Evolutionary conservation across 192 early-diverging fungal genomes (phyloP).

Genomic region (Entrophospora sp.): DNA sequence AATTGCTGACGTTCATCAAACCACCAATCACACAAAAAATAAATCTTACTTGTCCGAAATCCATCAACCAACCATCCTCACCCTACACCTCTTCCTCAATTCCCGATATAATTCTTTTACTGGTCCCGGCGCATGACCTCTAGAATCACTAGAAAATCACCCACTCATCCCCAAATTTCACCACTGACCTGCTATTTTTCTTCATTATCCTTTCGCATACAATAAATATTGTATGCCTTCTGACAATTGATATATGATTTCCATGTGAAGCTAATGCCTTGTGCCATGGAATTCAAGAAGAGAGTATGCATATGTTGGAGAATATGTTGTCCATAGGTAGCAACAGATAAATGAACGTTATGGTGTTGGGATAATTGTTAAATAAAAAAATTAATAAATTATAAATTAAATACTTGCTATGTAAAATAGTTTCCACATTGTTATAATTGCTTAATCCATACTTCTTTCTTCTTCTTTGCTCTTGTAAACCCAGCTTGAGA

Average conservation of each 20-base stretch:
- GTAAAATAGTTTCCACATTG: neutral
- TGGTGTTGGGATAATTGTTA: too few relatives aligned
- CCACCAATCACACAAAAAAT: neutral
- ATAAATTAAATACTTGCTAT: too few relatives aligned
- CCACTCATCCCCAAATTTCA: neutral
- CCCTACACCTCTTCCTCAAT: neutral
- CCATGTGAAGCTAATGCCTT: neutral
- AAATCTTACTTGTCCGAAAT: neutral
- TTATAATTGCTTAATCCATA: neutral
- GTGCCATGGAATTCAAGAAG: neutral
- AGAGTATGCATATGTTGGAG: too few relatives aligned
- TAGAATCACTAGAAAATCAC: neutral
- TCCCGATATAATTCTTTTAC: neutral
- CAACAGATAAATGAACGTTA: too few relatives aligned
- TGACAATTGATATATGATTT: neutral
- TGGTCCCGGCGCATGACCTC: neutral
- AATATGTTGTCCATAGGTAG: too few relatives aligned
- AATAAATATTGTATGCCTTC: too few relatives aligned
- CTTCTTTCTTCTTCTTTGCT: neutral
- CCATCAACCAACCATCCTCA: too few relatives aligned
- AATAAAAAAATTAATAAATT: too few relatives aligned
- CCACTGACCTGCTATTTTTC: neutral
- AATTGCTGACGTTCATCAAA: neutral
- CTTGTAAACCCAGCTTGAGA: neutral
- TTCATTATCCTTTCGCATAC: neutral